These are phyloP conservation scores for Balansia obtecta DNA, from an alignment of 2,329 filamentous ascomycete genomes.

Conservation along the genomic window DNA sequence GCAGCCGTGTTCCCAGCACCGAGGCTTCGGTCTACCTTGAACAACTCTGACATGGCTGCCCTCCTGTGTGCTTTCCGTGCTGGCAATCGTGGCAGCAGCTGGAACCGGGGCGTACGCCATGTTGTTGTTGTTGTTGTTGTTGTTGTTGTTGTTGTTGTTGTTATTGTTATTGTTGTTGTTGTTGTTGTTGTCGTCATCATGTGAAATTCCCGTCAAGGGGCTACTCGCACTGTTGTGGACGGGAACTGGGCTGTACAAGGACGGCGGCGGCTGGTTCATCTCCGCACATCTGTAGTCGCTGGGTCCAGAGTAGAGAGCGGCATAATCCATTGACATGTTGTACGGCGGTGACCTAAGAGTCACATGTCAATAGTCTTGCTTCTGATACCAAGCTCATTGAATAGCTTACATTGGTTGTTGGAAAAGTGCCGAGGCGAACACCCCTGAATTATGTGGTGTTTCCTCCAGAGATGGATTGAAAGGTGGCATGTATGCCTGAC, in stretches of 20 bases:
- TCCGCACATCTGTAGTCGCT: slow-evolving; percentile 28
- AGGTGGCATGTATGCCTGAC: slow-evolving; percentile 33
- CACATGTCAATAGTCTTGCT: slow-evolving; percentile 11
- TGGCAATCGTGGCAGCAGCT: slow-evolving; percentile 23
- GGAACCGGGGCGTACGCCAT: slow-evolving; percentile 32
- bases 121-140: slow-evolving; percentile 4
- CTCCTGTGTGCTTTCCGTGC: slow-evolving; percentile 22
- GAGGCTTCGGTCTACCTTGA: slow-evolving; percentile 75
- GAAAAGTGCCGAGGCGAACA: slow-evolving; percentile 20
- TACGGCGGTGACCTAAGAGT: slow-evolving; percentile 21
- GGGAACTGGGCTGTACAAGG: neutral
- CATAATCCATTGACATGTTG: slow-evolving; percentile 33
- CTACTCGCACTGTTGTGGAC: slow-evolving; percentile 22
- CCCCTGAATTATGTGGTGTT: slow-evolving; percentile 23
- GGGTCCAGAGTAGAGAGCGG: slow-evolving; percentile 21
- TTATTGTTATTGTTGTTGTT: too few relatives aligned
- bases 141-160: too few relatives aligned
- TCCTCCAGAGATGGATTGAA: slow-evolving; percentile 38
- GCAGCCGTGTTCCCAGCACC: slow-evolving; percentile 95
- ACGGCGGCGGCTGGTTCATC: neutral
- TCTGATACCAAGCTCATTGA: neutral
- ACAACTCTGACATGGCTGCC: slow-evolving; percentile 52
- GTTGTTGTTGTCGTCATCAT: slow-evolving; percentile 15
- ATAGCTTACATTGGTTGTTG: slow-evolving; percentile 24
- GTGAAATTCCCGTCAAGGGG: slow-evolving; percentile 24